Evolutionary conservation across 805 yeast species (phyloP), one percentile per base, ranked within the genome.

Genomic region (Zygoascus flipseniorum): DNA sequence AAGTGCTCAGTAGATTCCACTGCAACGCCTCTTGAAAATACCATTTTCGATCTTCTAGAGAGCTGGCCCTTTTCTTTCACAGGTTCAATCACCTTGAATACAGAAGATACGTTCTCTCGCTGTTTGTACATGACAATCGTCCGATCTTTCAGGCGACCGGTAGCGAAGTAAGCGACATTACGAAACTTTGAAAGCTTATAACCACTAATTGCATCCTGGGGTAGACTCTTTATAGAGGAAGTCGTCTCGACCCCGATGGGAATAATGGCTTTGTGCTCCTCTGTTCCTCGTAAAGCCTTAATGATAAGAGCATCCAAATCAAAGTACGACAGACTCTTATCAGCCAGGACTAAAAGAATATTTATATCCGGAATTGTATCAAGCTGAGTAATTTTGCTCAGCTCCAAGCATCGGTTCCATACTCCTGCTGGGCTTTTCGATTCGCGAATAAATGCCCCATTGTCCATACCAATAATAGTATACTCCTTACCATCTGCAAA

Each of bases 101-200:
- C 77, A 37, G 77, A 73, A 50, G 65, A 68, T 61, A 73, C 68
- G 52, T 71, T 75, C 66, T 74, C 81, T 69, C 71, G 75, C 62
- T 78, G 80, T 68, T 81, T 79, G 66, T 75, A 78, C 61, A 76
- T 79, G 53, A 83, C 66, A 76, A 79, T 74, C 43, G 73, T 79
- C 57, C 80, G 74, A 66, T 80, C 81, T 54, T 81, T 76, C 63
- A 89, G 88, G 31, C 74, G 77, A 0, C 93, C 96, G 55, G 85
- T 71, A 48, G 77, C 78, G 68, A 86, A 89, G 57, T 77, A 82
- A 1, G 77, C 68, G 0, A 82, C 81, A 64, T 80, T 68, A 65
- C 69, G 48, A 39, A 59, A 58, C 35, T 60, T 60, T n/a, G 67
- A 66, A 11, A 71, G 54, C 18, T 65, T 75, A 61, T 80, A 83